These are phyloP conservation scores for Fusarium decemcellulare DNA, from an alignment of 2,329 filamentous ascomycete genomes.

Conservation along the genomic window DNA sequence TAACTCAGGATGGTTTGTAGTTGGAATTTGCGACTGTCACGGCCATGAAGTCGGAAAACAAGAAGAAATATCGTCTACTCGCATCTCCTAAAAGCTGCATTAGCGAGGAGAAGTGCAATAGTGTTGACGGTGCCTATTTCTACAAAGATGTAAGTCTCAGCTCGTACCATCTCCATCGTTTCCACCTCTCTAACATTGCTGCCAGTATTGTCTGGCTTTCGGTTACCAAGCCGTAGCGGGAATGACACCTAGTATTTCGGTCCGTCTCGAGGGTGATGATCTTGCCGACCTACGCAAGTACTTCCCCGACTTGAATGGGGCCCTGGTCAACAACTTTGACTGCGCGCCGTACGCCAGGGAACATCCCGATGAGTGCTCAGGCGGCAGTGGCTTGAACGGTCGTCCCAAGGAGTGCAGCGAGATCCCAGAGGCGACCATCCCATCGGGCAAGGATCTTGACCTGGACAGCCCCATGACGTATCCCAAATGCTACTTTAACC, in stretches of 20 bases:
- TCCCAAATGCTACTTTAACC: constrained; percentile 1
- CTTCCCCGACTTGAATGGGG: constrained; percentile 3
- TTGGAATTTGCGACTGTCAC: constrained; percentile 3
- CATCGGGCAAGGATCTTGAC: neutral
- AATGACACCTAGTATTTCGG: neutral
- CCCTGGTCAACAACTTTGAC: neutral
- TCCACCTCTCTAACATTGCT: neutral
- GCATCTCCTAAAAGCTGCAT: neutral
- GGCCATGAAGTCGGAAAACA: neutral
- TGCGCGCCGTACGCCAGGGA: neutral
- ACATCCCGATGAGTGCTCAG: neutral
- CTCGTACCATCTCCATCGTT: neutral
- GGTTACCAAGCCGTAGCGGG: neutral
- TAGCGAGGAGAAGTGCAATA: neutral
- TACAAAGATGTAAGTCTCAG: neutral
- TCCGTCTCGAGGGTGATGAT: neutral
- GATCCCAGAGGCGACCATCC: constrained; percentile 2
- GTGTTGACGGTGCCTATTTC: neutral
- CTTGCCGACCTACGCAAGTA: neutral
- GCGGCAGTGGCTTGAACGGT: too few species aligned
- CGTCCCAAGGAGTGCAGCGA: neutral
- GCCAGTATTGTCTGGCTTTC: constrained; percentile 1
- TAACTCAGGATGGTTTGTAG: neutral
- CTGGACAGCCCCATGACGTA: neutral
- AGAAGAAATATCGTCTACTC: neutral